phyloP scores from a whole-genome alignment of 306 rosid genomes.

The Prinsepia uniflora region DNA sequence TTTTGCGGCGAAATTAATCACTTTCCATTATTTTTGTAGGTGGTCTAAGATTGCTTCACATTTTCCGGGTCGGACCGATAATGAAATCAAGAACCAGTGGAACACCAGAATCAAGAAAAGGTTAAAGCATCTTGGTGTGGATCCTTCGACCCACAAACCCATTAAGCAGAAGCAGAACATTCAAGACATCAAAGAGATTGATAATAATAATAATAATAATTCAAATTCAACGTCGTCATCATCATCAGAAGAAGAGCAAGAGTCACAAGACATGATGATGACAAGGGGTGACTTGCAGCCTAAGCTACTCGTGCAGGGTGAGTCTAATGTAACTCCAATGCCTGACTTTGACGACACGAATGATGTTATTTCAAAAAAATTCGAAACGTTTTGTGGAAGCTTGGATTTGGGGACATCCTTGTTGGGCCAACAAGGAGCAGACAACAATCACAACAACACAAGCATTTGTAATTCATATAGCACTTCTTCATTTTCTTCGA shows the following conservation, averaged over 20 bases:
- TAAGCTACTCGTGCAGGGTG: slow-evolving; percentile 6
- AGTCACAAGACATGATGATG: slow-evolving; percentile 3
- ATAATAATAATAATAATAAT: neutral
- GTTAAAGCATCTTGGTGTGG: slow-evolving; percentile 64
- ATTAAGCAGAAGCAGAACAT: slow-evolving; percentile 28
- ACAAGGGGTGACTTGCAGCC: slow-evolving; percentile 13
- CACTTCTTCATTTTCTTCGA: slow-evolving; percentile 37
- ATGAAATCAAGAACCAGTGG: slow-evolving; percentile 97
- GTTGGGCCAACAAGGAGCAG: slow-evolving; percentile 40
- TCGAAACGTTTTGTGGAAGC: slow-evolving; percentile 40
- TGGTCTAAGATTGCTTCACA: slow-evolving; percentile 97
- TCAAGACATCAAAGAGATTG: slow-evolving; percentile 19
- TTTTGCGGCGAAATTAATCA: no score
- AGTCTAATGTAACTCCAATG: no score
- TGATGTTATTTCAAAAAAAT: slow-evolving; percentile 32
- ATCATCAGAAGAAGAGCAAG: neutral
- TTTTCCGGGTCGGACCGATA: slow-evolving; percentile 92
- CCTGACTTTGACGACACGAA: slow-evolving; percentile 25
- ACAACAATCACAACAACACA: slow-evolving; percentile 6
- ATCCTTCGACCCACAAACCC: slow-evolving; percentile 54
- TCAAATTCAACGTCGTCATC: no score
- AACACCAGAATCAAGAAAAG: slow-evolving; percentile 89
- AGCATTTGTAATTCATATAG: slow-evolving; percentile 36
- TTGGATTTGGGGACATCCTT: slow-evolving; percentile 43
- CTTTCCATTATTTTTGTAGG: slow-evolving; percentile 31